Percentiles rank a stretch among this genome's conserved stretches.
phyloP scores from a whole-genome alignment of 2,329 filamentous ascomycete species.

The Shiraia bambusicola region DNA sequence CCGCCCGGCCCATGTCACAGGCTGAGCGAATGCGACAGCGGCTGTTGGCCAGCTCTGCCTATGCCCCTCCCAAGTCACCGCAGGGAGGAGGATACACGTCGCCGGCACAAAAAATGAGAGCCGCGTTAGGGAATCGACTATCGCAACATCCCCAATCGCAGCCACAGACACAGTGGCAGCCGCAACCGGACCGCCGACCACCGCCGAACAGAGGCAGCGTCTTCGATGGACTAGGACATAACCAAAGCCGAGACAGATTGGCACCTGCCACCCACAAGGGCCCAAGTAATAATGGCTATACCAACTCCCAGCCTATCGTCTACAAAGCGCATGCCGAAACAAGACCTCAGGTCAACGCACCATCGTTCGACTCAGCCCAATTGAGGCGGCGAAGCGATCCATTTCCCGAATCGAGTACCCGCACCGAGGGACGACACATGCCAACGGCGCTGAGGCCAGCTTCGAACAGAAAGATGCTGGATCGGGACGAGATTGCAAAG shows the following conservation, averaged over 20 bases:
- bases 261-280: constrained; percentile 9
- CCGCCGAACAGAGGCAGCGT: constrained; percentile 12
- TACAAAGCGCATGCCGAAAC: constrained; percentile 38
- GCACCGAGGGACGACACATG: constrained; percentile 4
- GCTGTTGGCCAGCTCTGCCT: constrained; percentile 19
- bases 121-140: constrained; percentile 8
- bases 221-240: constrained; percentile 20
- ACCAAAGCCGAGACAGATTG: constrained; percentile 21
- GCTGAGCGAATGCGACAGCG: constrained; percentile 33
- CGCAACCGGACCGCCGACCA: constrained; percentile 15
- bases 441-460: constrained; percentile 5
- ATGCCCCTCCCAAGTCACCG: constrained; percentile 7
- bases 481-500: constrained; percentile 31
- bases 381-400: constrained; percentile 32
- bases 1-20: constrained; percentile 24
- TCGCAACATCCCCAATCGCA: constrained; percentile 11
- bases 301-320: constrained; percentile 11
- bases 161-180: constrained; percentile 12
- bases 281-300: constrained; percentile 2
- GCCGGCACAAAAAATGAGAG: constrained; percentile 22
- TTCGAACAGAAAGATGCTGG: constrained; percentile 24
- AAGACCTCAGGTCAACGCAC: constrained; percentile 27
- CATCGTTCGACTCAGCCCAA: constrained; percentile 27
- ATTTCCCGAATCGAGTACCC: constrained; percentile 5
- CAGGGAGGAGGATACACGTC: constrained; percentile 15